A percentile compares a stretch with the other conserved stretches of the same genome.
Evolutionary conservation across 108 stramenopile species (phyloP).

Genomic region (Cyclotella distinguenda): DNA sequence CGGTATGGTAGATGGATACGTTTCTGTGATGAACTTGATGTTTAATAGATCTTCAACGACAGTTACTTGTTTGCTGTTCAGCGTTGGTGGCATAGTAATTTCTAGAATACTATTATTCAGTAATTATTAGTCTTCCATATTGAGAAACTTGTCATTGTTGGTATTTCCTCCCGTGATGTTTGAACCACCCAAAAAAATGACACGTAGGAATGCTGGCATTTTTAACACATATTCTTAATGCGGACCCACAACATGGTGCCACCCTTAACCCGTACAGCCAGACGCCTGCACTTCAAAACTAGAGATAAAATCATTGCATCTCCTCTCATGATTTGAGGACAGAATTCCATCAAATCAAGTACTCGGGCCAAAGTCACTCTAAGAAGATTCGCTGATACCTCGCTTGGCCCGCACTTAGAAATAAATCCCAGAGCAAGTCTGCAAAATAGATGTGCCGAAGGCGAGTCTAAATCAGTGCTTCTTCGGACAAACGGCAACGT

Average conservation of each 20-base stretch:
- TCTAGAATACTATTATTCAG: no score
- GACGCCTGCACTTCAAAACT: slow-evolving; percentile 17
- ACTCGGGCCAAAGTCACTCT: slow-evolving; percentile 18
- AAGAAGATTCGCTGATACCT: slow-evolving; percentile 6
- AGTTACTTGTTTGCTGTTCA: no score
- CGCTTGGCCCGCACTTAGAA: neutral
- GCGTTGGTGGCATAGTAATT: no score
- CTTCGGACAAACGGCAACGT: slow-evolving; percentile 17
- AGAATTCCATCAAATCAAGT: slow-evolving; percentile 22
- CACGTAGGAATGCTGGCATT: no score
- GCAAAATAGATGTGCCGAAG: slow-evolving; percentile 25
- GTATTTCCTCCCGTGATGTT: no score
- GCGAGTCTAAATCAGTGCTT: neutral
- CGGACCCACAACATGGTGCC: slow-evolving; percentile 2
- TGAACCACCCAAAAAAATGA: no score
- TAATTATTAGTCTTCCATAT: no score
- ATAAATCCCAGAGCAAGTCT: slow-evolving; percentile 32
- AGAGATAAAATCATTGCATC: slow-evolving; percentile 3
- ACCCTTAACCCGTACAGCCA: slow-evolving; percentile 16
- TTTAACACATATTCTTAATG: neutral
- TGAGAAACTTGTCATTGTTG: no score
- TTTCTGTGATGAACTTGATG: neutral
- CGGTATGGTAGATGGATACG: neutral
- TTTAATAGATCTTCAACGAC: no score
- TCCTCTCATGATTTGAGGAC: neutral